Percentiles rank a stretch among this genome's conserved stretches.
phyloP scores from a whole-genome alignment of 1,284 basidiomycete genomes.

The Rhodotorula sp. region DNA sequence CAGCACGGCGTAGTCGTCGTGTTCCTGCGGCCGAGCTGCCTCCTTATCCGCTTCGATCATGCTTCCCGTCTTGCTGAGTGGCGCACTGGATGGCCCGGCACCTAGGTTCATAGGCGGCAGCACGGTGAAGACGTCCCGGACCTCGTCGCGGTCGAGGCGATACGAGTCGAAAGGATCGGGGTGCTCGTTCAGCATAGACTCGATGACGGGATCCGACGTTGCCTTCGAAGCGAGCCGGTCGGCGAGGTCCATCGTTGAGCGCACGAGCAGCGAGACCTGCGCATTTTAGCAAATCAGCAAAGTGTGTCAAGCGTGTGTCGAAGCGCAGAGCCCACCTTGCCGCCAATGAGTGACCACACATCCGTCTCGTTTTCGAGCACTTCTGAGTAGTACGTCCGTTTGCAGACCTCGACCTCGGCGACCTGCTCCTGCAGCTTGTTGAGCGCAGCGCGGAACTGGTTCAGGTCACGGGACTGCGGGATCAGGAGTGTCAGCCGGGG shows the following conservation, averaged over 20 bases:
- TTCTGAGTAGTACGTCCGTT: conserved; percentile 44
- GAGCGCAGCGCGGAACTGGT: conserved; percentile 43
- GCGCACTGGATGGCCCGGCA: not conserved
- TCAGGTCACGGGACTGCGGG: conserved; percentile 35
- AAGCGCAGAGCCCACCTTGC: conserved; percentile 29
- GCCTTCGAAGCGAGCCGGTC: conserved; percentile 52
- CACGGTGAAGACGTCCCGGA: conserved; percentile 38
- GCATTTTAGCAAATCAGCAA: not conserved
- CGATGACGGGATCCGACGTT: conserved; percentile 51
- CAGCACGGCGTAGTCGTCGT: not conserved
- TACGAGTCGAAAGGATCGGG: conserved; percentile 53
- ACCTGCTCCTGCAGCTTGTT: conserved; percentile 45
- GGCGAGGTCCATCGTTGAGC: conserved; percentile 45
- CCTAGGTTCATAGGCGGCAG: conserved; percentile 39
- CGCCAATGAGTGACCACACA: conserved; percentile 42
- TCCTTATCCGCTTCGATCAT: not conserved
- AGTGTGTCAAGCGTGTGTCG: too few relatives aligned
- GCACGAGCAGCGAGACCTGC: conserved; percentile 40
- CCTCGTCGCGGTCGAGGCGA: conserved; percentile 32
- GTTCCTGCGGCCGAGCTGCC: not conserved
- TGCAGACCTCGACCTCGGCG: conserved; percentile 43
- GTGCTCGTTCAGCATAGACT: conserved; percentile 50
- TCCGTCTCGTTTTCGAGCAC: conserved; percentile 39
- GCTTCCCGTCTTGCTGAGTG: not conserved
- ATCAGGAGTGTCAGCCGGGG: not conserved